Percentiles rank a stretch among this genome's conserved stretches.
These are phyloP conservation scores for Mycotypha africana DNA, from an alignment of 371 early-diverging fungal genomes.

Conservation along the genomic window DNA sequence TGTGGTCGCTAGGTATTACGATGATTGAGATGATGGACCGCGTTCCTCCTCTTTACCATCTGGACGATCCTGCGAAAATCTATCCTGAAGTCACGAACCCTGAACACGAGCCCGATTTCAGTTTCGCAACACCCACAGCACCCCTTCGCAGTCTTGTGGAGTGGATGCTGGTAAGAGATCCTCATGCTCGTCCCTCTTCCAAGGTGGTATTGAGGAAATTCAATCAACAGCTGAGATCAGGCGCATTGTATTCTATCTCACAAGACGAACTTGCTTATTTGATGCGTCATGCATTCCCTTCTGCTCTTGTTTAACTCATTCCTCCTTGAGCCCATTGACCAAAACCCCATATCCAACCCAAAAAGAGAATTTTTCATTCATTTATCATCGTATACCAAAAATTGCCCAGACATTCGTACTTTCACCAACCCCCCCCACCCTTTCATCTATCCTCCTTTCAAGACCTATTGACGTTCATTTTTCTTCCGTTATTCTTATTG, in stretches of 20 bases:
- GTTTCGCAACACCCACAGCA: constrained; percentile 33
- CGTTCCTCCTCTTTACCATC: constrained; percentile 45
- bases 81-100: constrained; percentile 41
- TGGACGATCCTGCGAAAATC: constrained; percentile 37
- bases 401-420: too few relatives aligned
- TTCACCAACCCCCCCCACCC: too few relatives aligned
- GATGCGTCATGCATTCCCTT: too few relatives aligned
- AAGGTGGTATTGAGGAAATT: constrained; percentile 34
- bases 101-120: constrained; percentile 38
- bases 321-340: too few relatives aligned
- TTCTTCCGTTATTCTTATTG: too few relatives aligned
- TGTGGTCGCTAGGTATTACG: constrained; percentile 47
- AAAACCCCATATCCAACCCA: too few relatives aligned
- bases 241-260: neutral
- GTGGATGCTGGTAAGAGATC: constrained; percentile 40
- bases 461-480: too few relatives aligned
- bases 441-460: too few relatives aligned
- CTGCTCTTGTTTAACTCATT: too few relatives aligned
- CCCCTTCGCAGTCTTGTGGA: constrained; percentile 25
- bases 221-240: neutral
- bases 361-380: too few relatives aligned
- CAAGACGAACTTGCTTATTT: too few relatives aligned
- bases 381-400: too few relatives aligned
- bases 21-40: constrained; percentile 54
- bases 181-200: constrained; percentile 30